Evolutionary conservation across 805 yeast species (phyloP).

Genomic region (Brettanomyces naardenensis): DNA sequence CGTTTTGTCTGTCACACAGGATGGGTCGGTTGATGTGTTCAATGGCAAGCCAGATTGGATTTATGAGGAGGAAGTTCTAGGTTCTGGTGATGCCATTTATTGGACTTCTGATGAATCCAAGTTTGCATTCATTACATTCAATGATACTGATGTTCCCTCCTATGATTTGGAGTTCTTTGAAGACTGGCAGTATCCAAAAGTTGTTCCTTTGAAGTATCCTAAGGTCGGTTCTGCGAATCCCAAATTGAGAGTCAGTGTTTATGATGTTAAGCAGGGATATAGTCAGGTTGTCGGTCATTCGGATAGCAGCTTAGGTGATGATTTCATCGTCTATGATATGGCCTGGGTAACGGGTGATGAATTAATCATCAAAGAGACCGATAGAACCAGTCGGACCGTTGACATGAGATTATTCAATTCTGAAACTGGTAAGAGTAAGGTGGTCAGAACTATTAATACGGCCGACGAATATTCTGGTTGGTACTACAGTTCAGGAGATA

Average conservation of each 20-base stretch:
- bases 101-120: constrained; percentile 61
- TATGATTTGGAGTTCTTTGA: constrained; percentile 47
- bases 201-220: constrained; percentile 51
- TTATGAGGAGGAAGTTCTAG: constrained; percentile 72
- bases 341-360: constrained; percentile 43
- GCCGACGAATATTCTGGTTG: constrained; percentile 38
- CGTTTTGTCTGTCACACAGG: constrained; percentile 33
- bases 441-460: constrained; percentile 38
- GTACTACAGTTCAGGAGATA: constrained; percentile 30
- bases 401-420: constrained; percentile 40
- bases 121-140: constrained; percentile 45
- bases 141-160: constrained; percentile 52
- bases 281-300: constrained; percentile 18
- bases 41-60: constrained; percentile 82
- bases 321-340: constrained; percentile 52
- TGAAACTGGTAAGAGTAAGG: constrained; percentile 20
- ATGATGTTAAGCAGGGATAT: constrained; percentile 25
- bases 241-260: constrained; percentile 36
- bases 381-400: constrained; percentile 50
- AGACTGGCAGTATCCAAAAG: constrained; percentile 36
- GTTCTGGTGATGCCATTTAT: constrained; percentile 54
- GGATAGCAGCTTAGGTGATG: constrained; percentile 30
- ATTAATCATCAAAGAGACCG: constrained; percentile 52
- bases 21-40: constrained; percentile 41
- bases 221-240: constrained; percentile 68